Conservation (phyloP, 2,329 filamentous ascomycete genomes). For the Aspergillus candidus region DNA sequence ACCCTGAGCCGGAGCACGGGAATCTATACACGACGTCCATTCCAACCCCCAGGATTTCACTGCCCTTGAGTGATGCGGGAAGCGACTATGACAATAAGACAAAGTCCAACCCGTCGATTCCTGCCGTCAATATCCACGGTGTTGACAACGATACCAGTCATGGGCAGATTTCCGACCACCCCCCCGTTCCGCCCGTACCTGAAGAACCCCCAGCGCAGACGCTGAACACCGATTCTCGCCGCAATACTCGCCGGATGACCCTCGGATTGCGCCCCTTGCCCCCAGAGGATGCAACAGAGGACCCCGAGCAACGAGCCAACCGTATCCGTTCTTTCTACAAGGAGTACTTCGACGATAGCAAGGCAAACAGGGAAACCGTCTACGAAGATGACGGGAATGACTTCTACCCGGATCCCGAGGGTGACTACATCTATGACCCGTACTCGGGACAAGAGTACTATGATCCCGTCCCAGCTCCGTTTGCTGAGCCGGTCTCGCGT, state of each 20-base stretch:
- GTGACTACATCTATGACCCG: conserved; percentile 52
- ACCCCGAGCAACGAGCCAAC: conserved; percentile 90
- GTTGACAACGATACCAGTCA: conserved; percentile 17
- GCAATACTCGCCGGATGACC: conserved; percentile 48
- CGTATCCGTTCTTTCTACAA: conserved; percentile 98
- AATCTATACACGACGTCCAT: conserved; percentile 14
- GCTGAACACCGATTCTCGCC: conserved; percentile 23
- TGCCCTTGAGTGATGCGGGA: conserved; percentile 44
- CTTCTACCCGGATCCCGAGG: conserved; percentile 54
- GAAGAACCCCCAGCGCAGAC: conserved; percentile 22
- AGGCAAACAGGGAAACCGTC: conserved; percentile 51
- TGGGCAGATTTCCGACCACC: conserved; percentile 9
- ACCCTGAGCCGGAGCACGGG: conserved; percentile 11
- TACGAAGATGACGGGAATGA: conserved; percentile 70
- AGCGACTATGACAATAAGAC: conserved; percentile 53
- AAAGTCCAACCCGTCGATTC: conserved; percentile 43
- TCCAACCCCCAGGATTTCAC: conserved; percentile 31
- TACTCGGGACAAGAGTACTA: conserved; percentile 26
- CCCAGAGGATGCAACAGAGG: conserved; percentile 77
- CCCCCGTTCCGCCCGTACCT: conserved; percentile 15
- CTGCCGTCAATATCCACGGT: conserved; percentile 26
- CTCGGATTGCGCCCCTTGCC: conserved; percentile 75
- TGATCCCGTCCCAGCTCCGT: conserved; percentile 48
- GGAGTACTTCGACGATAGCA: conserved; percentile 93
- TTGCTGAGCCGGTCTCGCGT: conserved; percentile 75